Percentiles rank a stretch among this genome's conserved stretches.
Conservation (phyloP, 495 filamentous ascomycete genomes). For the Hyaloscypha variabilis region DNA sequence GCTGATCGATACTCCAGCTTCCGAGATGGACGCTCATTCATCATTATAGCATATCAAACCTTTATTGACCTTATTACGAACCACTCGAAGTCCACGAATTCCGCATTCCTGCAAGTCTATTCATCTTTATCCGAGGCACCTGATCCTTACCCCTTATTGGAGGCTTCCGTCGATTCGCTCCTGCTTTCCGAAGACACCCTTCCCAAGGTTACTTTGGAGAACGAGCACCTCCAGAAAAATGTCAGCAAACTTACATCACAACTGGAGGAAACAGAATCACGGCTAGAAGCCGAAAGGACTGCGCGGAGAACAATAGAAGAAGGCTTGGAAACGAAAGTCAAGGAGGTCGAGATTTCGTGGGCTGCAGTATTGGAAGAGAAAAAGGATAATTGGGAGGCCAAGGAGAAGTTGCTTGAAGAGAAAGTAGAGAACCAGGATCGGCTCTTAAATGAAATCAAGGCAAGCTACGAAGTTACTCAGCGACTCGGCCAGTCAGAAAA, state of each 20-base stretch:
- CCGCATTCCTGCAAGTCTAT: conserved; percentile 89
- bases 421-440: conserved; percentile 94
- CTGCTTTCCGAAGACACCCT: conserved; percentile 87
- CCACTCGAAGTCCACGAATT: conserved; percentile 88
- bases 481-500: conserved; percentile 74
- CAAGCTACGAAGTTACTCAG: conserved; percentile 95
- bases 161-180: conserved; percentile 93
- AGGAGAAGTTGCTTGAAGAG: conserved; percentile 88
- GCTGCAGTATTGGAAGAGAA: conserved; percentile 91
- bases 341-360: conserved; percentile 90
- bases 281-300: conserved; percentile 71
- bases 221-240: conserved; percentile 78
- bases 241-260: conserved; percentile 86
- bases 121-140: conserved; percentile 92
- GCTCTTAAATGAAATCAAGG: conserved; percentile 90
- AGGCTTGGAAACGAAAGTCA: conserved; percentile 71
- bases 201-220: conserved; percentile 84
- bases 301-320: conserved; percentile 76
- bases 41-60: conserved; percentile 79
- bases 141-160: conserved; percentile 94
- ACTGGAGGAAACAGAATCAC: conserved; percentile 80
- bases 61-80: conserved; percentile 97
- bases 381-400: conserved; percentile 93
- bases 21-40: conserved; percentile 11
- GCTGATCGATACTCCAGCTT: background rate